These are phyloP conservation scores for Medicago arabica DNA, from an alignment of 306 rosid species.

Conservation along the genomic window DNA sequence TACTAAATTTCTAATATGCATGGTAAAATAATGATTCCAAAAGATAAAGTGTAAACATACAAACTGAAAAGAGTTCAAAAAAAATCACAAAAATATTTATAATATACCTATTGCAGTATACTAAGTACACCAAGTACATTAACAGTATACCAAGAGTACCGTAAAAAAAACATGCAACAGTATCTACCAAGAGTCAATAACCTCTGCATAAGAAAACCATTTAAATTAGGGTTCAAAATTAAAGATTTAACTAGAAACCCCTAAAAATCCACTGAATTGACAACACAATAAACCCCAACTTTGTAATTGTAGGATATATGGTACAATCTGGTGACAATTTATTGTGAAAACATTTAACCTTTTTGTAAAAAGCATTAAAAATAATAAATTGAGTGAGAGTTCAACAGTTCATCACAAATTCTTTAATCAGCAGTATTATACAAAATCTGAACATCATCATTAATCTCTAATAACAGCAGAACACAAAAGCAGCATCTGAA, in stretches of 20 bases:
- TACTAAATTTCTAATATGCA: constrained; percentile 10
- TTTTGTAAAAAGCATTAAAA: no score
- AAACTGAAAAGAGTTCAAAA: constrained; percentile 5
- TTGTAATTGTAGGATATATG: neutral
- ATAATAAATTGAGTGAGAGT: no score
- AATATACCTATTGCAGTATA: neutral
- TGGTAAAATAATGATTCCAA: constrained; percentile 11
- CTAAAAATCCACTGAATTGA: constrained; percentile 37
- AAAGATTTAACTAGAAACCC: constrained; percentile 19
- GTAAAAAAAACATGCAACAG: neutral
- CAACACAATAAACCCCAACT: constrained; percentile 36
- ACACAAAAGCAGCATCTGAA: constrained; percentile 13
- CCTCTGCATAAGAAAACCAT: constrained; percentile 17
- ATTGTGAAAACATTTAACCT: neutral
- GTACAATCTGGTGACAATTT: constrained; percentile 32
- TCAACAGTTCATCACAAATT: no score
- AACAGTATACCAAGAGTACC: neutral
- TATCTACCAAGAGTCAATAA: neutral
- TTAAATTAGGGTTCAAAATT: constrained; percentile 38
- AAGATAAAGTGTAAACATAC: constrained; percentile 6
- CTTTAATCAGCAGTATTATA: no score
- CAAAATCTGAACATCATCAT: no score
- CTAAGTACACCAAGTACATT: constrained; percentile 13
- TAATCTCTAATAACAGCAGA: constrained; percentile 18
- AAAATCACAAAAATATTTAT: neutral